Percentiles rank a stretch among this genome's conserved stretches.
Conservation (phyloP, 495 filamentous ascomycete genomes). For the Xylaria acuta region DNA sequence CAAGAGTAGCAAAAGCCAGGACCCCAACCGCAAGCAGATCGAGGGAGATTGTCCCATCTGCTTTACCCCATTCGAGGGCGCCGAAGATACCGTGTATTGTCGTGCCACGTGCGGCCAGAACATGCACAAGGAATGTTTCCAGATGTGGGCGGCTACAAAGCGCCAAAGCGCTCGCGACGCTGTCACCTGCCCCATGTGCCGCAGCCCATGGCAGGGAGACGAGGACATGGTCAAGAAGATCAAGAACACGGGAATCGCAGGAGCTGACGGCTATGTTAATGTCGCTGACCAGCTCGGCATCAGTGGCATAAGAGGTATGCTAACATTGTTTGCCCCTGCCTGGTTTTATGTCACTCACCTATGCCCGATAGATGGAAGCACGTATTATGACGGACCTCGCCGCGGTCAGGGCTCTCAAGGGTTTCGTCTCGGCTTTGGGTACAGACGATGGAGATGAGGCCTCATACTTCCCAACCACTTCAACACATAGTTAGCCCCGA, state of each 20-base stretch:
- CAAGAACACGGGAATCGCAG: constrained; percentile 46
- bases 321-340: neutral
- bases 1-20: constrained; percentile 15
- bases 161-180: constrained; percentile 40
- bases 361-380: constrained; percentile 1
- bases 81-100: constrained; percentile 72
- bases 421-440: neutral
- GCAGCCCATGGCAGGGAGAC: constrained; percentile 67
- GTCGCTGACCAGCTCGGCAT: constrained; percentile 68
- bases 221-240: constrained; percentile 53
- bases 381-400: constrained; percentile 8
- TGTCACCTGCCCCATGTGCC: constrained; percentile 69
- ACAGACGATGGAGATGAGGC: neutral
- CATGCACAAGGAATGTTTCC: constrained; percentile 74
- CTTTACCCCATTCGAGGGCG: constrained; percentile 67
- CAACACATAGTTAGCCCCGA: neutral
- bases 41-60: constrained; percentile 86
- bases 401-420: neutral
- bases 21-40: constrained; percentile 52
- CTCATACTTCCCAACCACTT: neutral
- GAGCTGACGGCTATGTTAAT: constrained; percentile 69
- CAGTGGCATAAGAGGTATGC: constrained; percentile 57
- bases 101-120: constrained; percentile 79
- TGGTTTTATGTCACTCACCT: neutral
- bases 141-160: constrained; percentile 70